Conservation (phyloP, 2,329 filamentous ascomycete species). For the Paracoccidioides lutzii region DNA sequence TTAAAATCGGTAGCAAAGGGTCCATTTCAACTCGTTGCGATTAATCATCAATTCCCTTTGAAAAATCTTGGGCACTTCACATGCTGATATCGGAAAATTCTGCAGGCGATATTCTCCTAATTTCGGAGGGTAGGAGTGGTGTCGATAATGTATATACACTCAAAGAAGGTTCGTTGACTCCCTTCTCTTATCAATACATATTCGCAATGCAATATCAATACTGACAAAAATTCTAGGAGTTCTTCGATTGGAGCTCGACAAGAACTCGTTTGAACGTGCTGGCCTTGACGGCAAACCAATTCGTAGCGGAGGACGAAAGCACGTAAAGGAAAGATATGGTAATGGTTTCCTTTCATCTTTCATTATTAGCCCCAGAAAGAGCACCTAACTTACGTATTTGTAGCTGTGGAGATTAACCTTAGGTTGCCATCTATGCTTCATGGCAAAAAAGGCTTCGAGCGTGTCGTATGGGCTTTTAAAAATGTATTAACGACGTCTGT, state of each 20-base stretch:
- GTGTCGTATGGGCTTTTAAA: constrained; percentile 63
- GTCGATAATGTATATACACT: constrained; percentile 62
- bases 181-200: background rate
- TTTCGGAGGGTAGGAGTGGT: constrained; percentile 62
- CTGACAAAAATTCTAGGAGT: constrained; percentile 38
- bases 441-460: constrained; percentile 71
- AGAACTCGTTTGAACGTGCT: constrained; percentile 66
- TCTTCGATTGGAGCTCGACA: constrained; percentile 65
- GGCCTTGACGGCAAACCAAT: constrained; percentile 64
- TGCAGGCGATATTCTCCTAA: constrained; percentile 64
- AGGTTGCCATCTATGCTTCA: constrained; percentile 61
- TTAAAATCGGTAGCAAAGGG: constrained; percentile 54
- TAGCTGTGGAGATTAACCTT: constrained; percentile 67
- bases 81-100: background rate
- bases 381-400: constrained; percentile 9
- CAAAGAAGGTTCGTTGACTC: constrained; percentile 44
- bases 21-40: no score
- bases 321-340: constrained; percentile 64
- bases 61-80: background rate
- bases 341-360: constrained; percentile 16
- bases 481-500: constrained; percentile 57
- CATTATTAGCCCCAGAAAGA: background rate
- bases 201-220: background rate
- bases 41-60: no score
- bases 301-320: constrained; percentile 45